Base-by-base conservation (phyloP, 2,329 filamentous ascomycete genomes). In the Nemania sp. region DNA sequence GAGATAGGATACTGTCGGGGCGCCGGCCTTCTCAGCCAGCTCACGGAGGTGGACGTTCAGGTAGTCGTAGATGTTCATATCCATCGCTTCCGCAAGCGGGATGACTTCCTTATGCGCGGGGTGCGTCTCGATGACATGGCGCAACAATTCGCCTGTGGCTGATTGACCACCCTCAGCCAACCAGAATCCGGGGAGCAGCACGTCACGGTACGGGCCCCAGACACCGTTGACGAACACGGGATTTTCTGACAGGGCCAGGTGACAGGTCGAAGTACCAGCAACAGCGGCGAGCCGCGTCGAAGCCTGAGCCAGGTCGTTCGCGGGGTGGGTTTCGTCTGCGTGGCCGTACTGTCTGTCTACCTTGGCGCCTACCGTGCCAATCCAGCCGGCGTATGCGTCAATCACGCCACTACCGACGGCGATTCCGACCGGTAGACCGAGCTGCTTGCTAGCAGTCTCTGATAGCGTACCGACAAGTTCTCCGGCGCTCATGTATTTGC, bases 331-430 rank as follows among this genome's bases (percentile, higher is more conserved):
- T 55, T 82, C 78, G 68, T 88, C 86, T 33, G 93, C 80, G 42
- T 88, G 81, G 51, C 88, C 83, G 52, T 79, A 75, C 34, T 80
- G 79, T 14, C 95, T 81, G 61, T 91, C 82, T 64, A 97, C 90
- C 73, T 97, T 97, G 56, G 94, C 93, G 54, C 94, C 94, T n/a
- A 99, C 94, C 1, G 94, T 97, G 57, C 94, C 94, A 63, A 99
- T 94, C 94, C 94, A 99, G 60, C 94, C 94, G 55, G 94, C 94
- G 67, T 99, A 99, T 15, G 94, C 94, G 71, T 99, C 94, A 68
- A 99, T 99, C 60, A 99, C 94, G 72, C 92, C 92, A 67, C 91
- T 96, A 49, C 94, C 94, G 50, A 99, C 89, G 15, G 94, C 91
- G 63, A 97, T 94, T 33, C 92, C 93, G 17, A 88, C 80, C 5